A percentile compares a stretch with the other conserved stretches of the same genome.
Conservation (phyloP, 306 rosid genomes). For the Trifolium repens region DNA sequence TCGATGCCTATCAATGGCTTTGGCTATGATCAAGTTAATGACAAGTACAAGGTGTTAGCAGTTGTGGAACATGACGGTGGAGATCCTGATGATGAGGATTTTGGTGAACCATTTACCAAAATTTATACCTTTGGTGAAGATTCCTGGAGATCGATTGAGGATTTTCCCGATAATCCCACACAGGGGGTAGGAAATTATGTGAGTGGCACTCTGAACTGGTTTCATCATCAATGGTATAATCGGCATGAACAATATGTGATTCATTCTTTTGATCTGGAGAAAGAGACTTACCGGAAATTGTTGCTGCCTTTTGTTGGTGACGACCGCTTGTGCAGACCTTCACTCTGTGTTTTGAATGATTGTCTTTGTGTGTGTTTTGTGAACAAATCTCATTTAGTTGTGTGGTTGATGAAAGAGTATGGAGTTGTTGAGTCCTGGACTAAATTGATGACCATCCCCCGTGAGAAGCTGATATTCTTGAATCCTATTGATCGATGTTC, state of each 20-base stretch:
- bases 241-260: neutral
- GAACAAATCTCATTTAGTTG: neutral
- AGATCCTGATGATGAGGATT: no score
- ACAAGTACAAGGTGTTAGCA: neutral
- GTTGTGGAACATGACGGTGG: neutral
- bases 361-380: neutral
- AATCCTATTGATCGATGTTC: no score
- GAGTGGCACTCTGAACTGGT: neutral
- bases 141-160: neutral
- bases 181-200: neutral
- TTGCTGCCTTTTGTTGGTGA: neutral
- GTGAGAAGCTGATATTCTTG: neutral
- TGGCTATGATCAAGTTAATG: neutral
- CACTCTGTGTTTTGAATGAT: neutral
- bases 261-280: neutral
- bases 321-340: no score
- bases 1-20: no score
- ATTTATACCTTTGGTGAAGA: neutral
- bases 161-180: neutral
- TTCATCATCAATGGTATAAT: accelerated
- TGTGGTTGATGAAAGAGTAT: neutral
- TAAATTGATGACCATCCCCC: neutral
- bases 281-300: neutral
- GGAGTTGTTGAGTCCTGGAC: neutral
- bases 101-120: neutral